Conservation (phyloP, 495 filamentous ascomycete species). For the Penicillium verhagenii region DNA sequence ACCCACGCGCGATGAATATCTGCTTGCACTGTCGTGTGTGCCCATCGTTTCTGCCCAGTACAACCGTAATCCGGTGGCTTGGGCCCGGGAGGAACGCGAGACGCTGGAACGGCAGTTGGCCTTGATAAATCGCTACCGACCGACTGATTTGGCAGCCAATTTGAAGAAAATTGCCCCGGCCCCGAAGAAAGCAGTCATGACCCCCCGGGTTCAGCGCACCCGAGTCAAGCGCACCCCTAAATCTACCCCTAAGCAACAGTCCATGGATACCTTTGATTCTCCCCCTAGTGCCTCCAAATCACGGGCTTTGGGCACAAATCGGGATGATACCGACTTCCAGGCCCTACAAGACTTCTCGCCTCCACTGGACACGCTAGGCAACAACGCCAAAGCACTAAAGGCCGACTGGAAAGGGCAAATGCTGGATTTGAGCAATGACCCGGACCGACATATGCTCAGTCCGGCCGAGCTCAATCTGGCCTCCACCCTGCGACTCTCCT, state of each 20-base stretch:
- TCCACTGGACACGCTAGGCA: conserved; percentile 60
- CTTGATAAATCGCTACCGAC: conserved; percentile 45
- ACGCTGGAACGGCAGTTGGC: conserved; percentile 51
- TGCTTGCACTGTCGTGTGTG: conserved; percentile 63
- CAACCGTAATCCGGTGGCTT: conserved; percentile 56
- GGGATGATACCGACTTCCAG: conserved; percentile 87
- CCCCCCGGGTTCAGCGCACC: conserved; percentile 33
- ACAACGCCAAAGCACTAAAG: conserved; percentile 69
- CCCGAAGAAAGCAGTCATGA: conserved; percentile 32
- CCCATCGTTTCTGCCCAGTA: conserved; percentile 61
- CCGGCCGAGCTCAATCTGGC: conserved; percentile 77
- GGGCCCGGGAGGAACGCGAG: conserved; percentile 62
- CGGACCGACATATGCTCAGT: conserved; percentile 73
- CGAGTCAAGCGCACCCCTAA: conserved; percentile 48
- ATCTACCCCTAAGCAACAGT: conserved; percentile 47
- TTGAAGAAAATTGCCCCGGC: conserved; percentile 52
- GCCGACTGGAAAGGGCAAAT: conserved; percentile 84
- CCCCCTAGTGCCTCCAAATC: conserved; percentile 40
- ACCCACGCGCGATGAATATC: conserved; percentile 68
- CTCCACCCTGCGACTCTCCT: conserved; percentile 77
- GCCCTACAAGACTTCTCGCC: conserved; percentile 77
- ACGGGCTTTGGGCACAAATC: conserved; percentile 54
- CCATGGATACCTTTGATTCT: conserved; percentile 43
- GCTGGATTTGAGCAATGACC: conserved; percentile 77
- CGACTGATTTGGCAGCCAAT: conserved; percentile 27